Base-by-base conservation (phyloP, 2,329 filamentous ascomycete genomes). In the Fusarium cyanostomum region DNA sequence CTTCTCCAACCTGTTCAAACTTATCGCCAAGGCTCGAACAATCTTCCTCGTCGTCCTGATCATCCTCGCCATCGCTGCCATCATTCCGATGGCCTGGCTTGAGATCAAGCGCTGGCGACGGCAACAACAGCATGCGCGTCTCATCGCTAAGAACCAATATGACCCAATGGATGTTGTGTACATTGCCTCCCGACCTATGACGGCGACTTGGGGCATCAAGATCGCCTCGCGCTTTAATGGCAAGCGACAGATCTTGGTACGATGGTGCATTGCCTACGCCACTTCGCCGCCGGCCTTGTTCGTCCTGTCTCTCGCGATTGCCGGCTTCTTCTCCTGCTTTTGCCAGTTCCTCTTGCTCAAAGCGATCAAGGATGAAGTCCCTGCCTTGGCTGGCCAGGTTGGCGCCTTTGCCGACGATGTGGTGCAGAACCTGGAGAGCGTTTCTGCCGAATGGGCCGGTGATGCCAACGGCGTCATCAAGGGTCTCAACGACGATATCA, bases 151-250 rank as follows among this genome's bases (percentile, higher is more conserved):
- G 66, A 81, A 89, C 52, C 84, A 86, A 27, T 88, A 88, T 72
- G 93, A 98, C 71, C 85, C 90, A 1, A 88, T 97, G 83, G 94
- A 98, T 73, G 88, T 94, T 31, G 86, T 96, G 37, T 96, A 97
- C 77, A 90, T 97, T 66, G 88, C 90, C 28, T 94, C 92, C 30
- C 87, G 92, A 18, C 93, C 94, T 2, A 87, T 89, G 68, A 92
- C 92, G 1, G 86, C 92, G 1, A 83, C 83, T 2, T 79, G 84
- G 26, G 94, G 94, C 35, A 84, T 97, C 73, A 89, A 85, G 77
- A 68, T 91, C 16, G 86, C 91, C 7, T 84, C 84, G 48, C 83
- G 81, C 56, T 88, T 94, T 77, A 85, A 84, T 50, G 76, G 85
- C 75, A 78, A 89, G 67, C 84, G 86, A 48, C 89, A 92, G 74